Base-by-base conservation (phyloP, 176 grass and related monocot species). In the Paspalum vaginatum region DNA sequence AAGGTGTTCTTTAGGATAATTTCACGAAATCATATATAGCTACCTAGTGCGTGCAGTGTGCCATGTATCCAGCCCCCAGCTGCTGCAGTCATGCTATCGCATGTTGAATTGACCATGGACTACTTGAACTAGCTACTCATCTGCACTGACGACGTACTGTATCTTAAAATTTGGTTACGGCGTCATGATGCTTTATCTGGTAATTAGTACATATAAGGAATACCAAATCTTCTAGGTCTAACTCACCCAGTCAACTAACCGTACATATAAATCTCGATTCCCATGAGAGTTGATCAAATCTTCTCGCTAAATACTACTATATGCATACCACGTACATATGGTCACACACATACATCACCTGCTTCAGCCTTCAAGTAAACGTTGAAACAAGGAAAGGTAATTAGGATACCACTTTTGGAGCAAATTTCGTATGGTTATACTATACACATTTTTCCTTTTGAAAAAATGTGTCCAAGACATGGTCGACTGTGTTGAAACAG, bases 401-500 rank as follows among this genome's bases (percentile, higher is more conserved):
- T n/a, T 2, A 26, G 17, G 4, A 67, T 72, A 12, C 48, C 25
- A 53, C 18, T 72, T 72, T 15, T 1, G 11, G 15, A 6, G 17
- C 0, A 11, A 26, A 4, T 66, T 66, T 5, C 11, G 8, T 65
- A 62, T 40, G 8, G 2, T 65, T 67, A 67, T 21, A 13, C 8
- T 12, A 6, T 47, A 4, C 1, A 15, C 1, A 0, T 38, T 18
- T 17, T 32, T 32, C 9, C 11, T 0, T 6, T 72, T 6, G 37
- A 55, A 38, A 55, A 38, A 32, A 26, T 4, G 38, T 9, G 5
- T 25, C 51, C 78, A 57, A 68, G 64, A 32, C 21, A 66, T 67
- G 49, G 61, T 67, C 38, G 16, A 12, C 53, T 47, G 21, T 22
- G 71, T 74, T 55, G 81, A 83, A 83, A 65, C 25, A 65, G 70